A percentile compares a stretch with the other conserved stretches of the same genome.
These are phyloP conservation scores for Spathaspora sp. DNA, from an alignment of 805 yeast species.

Conservation along the genomic window DNA sequence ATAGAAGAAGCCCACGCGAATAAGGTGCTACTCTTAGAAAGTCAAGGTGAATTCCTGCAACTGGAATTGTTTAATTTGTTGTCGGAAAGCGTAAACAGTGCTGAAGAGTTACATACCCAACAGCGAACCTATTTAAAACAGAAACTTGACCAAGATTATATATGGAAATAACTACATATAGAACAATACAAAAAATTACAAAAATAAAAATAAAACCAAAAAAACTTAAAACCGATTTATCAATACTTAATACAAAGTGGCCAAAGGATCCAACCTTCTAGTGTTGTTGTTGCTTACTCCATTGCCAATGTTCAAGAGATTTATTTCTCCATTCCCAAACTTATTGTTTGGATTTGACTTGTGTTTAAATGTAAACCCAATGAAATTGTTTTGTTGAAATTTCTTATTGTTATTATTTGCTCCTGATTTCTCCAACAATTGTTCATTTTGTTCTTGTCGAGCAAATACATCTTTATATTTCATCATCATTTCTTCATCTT, in stretches of 20 bases:
- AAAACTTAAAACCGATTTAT: neutral
- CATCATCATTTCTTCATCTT: conserved; percentile 94
- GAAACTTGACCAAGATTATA: conserved; percentile 50
- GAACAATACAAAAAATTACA: neutral
- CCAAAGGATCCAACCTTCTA: conserved; percentile 38
- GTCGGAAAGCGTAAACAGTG: conserved; percentile 47
- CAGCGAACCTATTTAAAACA: conserved; percentile 45
- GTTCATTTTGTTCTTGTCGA: conserved; percentile 82
- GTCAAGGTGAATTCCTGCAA: conserved; percentile 66
- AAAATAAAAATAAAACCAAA: neutral
- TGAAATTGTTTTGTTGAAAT: conserved; percentile 56
- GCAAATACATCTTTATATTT: conserved; percentile 96
- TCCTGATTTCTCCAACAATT: conserved; percentile 58
- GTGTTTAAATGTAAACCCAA: conserved; percentile 96
- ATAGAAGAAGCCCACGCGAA: conserved; percentile 47
- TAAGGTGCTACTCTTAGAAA: conserved; percentile 65
- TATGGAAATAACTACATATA: conserved; percentile 43
- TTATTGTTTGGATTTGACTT: conserved; percentile 56
- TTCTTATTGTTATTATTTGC: conserved; percentile 11
- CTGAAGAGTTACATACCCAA: conserved; percentile 39
- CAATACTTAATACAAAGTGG: conserved; percentile 33
- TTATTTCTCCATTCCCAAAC: conserved; percentile 35
- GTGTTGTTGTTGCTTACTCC: conserved; percentile 2
- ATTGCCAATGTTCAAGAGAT: conserved; percentile 25
- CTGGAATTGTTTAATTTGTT: conserved; percentile 49